Evolutionary conservation across 306 rosid species (phyloP), one percentile per base, ranked within the genome.

Genomic region (Casuarina equisetifolia): DNA sequence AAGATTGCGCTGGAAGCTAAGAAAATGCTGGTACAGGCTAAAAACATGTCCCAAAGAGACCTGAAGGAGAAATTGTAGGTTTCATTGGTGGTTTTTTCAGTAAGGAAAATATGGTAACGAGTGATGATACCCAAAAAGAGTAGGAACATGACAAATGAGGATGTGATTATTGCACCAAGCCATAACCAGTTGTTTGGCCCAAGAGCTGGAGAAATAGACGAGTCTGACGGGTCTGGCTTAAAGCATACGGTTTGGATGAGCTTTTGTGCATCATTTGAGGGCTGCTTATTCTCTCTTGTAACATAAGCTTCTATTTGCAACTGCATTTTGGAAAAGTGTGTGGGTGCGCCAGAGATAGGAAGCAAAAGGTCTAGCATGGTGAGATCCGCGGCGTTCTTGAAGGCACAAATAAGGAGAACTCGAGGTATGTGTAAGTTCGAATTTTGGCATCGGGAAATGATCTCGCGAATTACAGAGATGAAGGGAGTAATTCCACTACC

Each of bases 401-500:
- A 86, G 45, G 92, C 91, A 83, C 89, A 86, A 0, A 83, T 46
- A 12, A 83, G 78, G 1, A 42, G 86, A 38, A 89, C 68, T 39
- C 63, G 76, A 4, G 90, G 87, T 44, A 80, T 55, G 1, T 78
- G 79, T 16, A 38, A 62, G 38, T 82, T 55, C 42, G 76, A 75
- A 40, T 83, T 79, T 50, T 79, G 80, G 85, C 78, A 86, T 74
- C 77, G 88, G 74, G 81, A 86, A 4, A 88, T 80, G 11, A 92
- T 79, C 46, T 92, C 94, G 0, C 90, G 87, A 74, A 90, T 89
- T 77, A 92, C 74, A 58, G 97, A 86, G 64, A 90, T 79, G 74
- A 89, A 88, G 1, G 96, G 88, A 52, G 94, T 75, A 10, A 90
- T 79, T 16, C 97, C 96, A 73, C 88, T 88, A 32, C 97, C 96